These are phyloP conservation scores for Pyrenochaeta sp. DNA, from an alignment of 2,329 filamentous ascomycete genomes.

Conservation along the genomic window DNA sequence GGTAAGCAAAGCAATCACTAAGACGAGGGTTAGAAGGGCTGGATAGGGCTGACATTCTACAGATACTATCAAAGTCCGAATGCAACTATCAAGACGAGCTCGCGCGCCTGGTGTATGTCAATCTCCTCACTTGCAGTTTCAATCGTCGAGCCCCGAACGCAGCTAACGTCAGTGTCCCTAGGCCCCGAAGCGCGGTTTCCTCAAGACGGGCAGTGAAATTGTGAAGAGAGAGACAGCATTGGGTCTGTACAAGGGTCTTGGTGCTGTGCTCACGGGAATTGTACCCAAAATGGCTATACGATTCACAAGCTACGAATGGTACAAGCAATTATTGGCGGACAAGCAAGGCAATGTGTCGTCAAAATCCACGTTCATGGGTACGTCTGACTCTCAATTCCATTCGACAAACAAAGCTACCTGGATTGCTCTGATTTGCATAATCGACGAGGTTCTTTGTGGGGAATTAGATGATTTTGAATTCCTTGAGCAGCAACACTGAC, in stretches of 20 bases:
- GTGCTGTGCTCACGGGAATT: constrained; percentile 94
- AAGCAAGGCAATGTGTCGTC: constrained; percentile 72
- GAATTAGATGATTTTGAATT: not conserved
- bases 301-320: constrained; percentile 96
- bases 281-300: constrained; percentile 99
- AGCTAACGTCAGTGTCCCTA: constrained; percentile 32
- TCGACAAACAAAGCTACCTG: not conserved
- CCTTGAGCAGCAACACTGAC: constrained; percentile 19
- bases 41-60: constrained; percentile 26
- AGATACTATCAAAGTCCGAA: constrained; percentile 99
- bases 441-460: not conserved
- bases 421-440: too few relatives aligned
- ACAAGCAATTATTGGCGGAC: constrained; percentile 84
- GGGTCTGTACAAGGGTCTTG: constrained; percentile 97
- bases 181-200: constrained; percentile 83
- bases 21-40: not conserved
- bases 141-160: not conserved
- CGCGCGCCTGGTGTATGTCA: constrained; percentile 75
- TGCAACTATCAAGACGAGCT: constrained; percentile 93
- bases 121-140: not conserved
- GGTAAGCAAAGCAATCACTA: constrained; percentile 61
- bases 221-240: constrained; percentile 89
- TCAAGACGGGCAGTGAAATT: constrained; percentile 86
- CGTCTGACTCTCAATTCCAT: not conserved
- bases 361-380: constrained; percentile 75